These are phyloP conservation scores for Barnettozyma siamensis DNA, from an alignment of 805 yeast species.

Conservation along the genomic window DNA sequence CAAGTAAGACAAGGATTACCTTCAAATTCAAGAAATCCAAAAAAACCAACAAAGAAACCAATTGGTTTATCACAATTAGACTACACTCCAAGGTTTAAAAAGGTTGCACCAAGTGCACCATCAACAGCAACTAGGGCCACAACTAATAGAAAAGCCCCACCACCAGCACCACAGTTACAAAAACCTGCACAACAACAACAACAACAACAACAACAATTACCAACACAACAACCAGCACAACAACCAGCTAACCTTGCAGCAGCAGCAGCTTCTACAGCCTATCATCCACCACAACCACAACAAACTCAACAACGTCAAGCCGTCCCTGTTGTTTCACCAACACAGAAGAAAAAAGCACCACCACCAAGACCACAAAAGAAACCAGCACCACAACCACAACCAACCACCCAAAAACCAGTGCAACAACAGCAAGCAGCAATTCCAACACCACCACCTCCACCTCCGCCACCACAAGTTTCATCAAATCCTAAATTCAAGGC, in stretches of 20 bases:
- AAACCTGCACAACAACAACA: too few species aligned
- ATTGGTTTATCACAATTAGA: slow-evolving; percentile 20
- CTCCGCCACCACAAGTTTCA: slow-evolving; percentile 46
- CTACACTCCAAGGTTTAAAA: slow-evolving; percentile 25
- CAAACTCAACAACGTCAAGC: too few species aligned
- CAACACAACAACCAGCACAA: slow-evolving; percentile 5
- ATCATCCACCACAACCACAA: slow-evolving; percentile 23
- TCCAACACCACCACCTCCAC: slow-evolving; percentile 76
- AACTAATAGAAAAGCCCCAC: slow-evolving; percentile 23
- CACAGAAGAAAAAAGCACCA: slow-evolving; percentile 19
- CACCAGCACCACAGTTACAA: slow-evolving; percentile 27
- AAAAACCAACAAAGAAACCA: slow-evolving; percentile 54
- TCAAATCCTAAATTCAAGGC: slow-evolving; percentile 73
- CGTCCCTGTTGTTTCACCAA: slow-evolving; percentile 27
- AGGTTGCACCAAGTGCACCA: slow-evolving; percentile 1
- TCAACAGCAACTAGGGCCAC: slow-evolving; percentile 14
- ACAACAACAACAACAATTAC: slow-evolving; percentile 14
- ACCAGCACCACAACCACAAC: slow-evolving; percentile 20
- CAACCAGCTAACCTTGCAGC: slow-evolving; percentile 15
- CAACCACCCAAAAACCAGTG: not conserved
- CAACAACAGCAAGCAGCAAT: slow-evolving; percentile 21
- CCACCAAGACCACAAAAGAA: slow-evolving; percentile 26
- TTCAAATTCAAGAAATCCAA: slow-evolving; percentile 60
- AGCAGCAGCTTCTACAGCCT: slow-evolving; percentile 36
- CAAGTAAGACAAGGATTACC: slow-evolving; percentile 78